Conservation (phyloP, 2,329 filamentous ascomycete genomes). For the Ilyonectria robusta region DNA sequence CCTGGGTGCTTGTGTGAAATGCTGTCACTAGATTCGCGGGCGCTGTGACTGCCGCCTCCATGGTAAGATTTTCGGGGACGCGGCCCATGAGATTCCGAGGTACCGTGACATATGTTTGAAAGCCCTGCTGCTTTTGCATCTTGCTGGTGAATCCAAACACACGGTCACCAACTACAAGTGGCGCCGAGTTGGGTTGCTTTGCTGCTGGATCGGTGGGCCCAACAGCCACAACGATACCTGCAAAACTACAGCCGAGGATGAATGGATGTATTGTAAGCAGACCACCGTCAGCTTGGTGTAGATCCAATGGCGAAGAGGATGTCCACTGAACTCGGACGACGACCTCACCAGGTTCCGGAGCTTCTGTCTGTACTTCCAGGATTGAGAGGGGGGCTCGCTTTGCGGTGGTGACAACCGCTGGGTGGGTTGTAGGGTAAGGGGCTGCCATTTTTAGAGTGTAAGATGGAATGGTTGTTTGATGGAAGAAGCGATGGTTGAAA, state of each 20-base stretch:
- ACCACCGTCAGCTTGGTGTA: slow-evolving; percentile 3
- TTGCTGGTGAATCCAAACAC: slow-evolving; percentile 3
- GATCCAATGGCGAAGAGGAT: neutral
- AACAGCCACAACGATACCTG: neutral
- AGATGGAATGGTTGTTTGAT: neutral
- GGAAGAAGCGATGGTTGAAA: no score
- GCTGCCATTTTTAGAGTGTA: neutral
- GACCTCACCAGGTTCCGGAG: neutral
- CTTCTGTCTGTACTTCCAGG: neutral
- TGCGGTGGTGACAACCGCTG: slow-evolving; percentile 1
- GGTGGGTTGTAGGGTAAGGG: neutral
- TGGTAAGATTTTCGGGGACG: neutral
- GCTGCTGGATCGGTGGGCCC: neutral
- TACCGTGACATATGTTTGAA: neutral
- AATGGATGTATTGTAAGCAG: neutral
- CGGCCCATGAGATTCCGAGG: neutral
- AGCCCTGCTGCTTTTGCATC: neutral
- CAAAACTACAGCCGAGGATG: neutral
- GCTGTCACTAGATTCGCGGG: neutral
- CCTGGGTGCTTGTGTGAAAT: slow-evolving; percentile 44
- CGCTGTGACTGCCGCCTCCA: neutral
- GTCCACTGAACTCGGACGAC: slow-evolving; percentile 1
- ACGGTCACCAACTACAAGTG: neutral
- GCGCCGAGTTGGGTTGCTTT: neutral
- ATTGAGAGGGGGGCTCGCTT: neutral